Evolutionary conservation across 768 basidiomycete species (phyloP), one percentile per base, ranked within the genome.

Genomic region (Suillus discolor): DNA sequence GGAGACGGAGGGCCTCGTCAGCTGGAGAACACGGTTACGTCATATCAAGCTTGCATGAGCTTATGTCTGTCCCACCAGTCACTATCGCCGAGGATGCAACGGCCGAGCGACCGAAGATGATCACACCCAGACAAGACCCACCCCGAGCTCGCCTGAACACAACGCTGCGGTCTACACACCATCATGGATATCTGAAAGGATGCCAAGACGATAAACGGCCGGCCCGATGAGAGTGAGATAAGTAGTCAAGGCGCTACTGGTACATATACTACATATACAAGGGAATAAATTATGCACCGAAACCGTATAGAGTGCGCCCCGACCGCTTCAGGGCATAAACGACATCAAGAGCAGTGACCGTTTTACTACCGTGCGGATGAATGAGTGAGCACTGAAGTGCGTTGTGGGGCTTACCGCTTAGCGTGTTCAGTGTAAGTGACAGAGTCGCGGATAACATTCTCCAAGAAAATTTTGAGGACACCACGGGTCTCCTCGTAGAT

Each of bases 351-450:
- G 93, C 92, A 51, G 93, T 94, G 66, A 94, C 92, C 47, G 91
- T 92, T 85, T 90, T 90, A 69, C 90, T 87, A 57, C 20, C 38
- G 28, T 76, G 41, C 71, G 61, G 9, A 55, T 38, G 16, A 6
- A 23, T 51, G 34, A 51, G 64, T 57, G 62, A 47, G 31, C 53
- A 60, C 11, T 2, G 15, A 5, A 42, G 1, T 8, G 12, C 11
- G 2, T 23, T n/a, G 4, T 0, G 0, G 15, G 31, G 42, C 70
- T 59, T 34, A 77, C 76, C 91, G 84, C 81, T 95, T 95, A 62
- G 93, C 93, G 81, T 96, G 93, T 78, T 96, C 93, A 45, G 94
- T 95, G 82, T 96, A 95, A 62, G 93, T 96, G 70, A 95, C 93
- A 2, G 92, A 93, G 81, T 95, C 93, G 70, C 93, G 89, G 73